These are phyloP conservation scores for Cocos nucifera DNA, from an alignment of 176 grass and related monocot species.

Conservation along the genomic window DNA sequence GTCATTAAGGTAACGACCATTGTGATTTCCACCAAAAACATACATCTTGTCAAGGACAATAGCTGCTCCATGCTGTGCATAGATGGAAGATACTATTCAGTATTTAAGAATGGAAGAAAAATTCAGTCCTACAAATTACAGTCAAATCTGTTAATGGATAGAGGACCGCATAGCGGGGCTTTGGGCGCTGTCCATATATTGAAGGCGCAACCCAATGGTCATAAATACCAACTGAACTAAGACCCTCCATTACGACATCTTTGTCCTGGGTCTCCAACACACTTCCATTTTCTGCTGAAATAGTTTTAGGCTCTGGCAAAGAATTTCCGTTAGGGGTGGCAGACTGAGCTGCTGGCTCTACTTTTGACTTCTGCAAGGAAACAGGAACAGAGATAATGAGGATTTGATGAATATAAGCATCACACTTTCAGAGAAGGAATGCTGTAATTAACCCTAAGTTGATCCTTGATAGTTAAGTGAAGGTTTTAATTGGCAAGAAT, in stretches of 20 bases:
- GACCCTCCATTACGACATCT: constrained; percentile 81
- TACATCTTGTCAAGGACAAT: constrained; percentile 88
- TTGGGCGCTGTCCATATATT: constrained; percentile 52
- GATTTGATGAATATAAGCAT: too few relatives aligned
- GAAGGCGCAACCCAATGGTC: constrained; percentile 80
- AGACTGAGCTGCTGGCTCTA: constrained; percentile 25
- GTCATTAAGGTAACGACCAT: constrained; percentile 95
- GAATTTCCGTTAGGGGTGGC: constrained; percentile 59
- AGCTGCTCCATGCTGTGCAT: constrained; percentile 88
- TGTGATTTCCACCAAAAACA: constrained; percentile 93
- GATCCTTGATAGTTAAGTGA: too few relatives aligned
- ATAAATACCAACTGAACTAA: constrained; percentile 54
- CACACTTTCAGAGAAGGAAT: too few relatives aligned
- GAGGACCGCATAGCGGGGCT: constrained; percentile 80
- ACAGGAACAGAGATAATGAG: too few relatives aligned
- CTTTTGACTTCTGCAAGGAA: constrained; percentile 41
- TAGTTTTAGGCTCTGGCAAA: constrained; percentile 69
- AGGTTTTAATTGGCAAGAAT: too few relatives aligned
- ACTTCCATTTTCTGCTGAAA: constrained; percentile 63
- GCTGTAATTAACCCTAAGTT: too few relatives aligned
- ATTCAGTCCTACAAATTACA: constrained; percentile 12
- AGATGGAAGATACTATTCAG: constrained; percentile 30
- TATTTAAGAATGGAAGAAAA: constrained; percentile 13
- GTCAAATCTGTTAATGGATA: constrained; percentile 6
- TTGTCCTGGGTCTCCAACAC: constrained; percentile 70